Conservation (phyloP, 2,329 filamentous ascomycete genomes). For the Dothideomycetes sp. region DNA sequence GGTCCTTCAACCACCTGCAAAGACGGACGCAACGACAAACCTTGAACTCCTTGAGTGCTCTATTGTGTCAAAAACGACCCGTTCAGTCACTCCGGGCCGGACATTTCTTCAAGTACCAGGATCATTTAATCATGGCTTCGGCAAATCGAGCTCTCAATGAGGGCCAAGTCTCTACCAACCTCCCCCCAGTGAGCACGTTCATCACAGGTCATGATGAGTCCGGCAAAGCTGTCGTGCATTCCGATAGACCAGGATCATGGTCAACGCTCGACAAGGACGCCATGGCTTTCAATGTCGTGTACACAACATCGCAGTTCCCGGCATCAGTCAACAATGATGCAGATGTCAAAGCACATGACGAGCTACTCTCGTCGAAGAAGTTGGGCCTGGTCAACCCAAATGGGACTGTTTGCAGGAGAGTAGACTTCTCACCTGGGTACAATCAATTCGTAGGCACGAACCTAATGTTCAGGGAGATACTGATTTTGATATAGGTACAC, state of each 20-base stretch:
- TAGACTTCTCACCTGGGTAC: slow-evolving; percentile 24
- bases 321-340: slow-evolving; percentile 33
- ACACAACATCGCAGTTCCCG: slow-evolving; percentile 39
- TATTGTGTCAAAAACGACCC: too few species aligned
- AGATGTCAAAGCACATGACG: slow-evolving; percentile 37
- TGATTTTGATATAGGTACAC: too few species aligned
- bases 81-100: too few species aligned
- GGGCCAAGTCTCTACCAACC: slow-evolving; percentile 8
- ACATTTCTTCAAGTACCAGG: too few species aligned
- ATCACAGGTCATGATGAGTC: slow-evolving; percentile 21
- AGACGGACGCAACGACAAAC: too few species aligned
- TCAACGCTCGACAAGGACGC: slow-evolving; percentile 29
- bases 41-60: too few species aligned
- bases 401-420: slow-evolving; percentile 35
- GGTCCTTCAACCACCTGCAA: too few species aligned
- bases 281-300: slow-evolving; percentile 39
- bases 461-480: background rate
- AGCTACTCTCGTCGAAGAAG: slow-evolving; percentile 27
- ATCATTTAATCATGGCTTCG: background rate
- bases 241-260: slow-evolving; percentile 20
- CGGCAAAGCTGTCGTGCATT: slow-evolving; percentile 24
- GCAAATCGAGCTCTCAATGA: background rate
- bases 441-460: slow-evolving; percentile 14
- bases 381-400: slow-evolving; percentile 41
- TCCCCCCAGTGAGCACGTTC: slow-evolving; percentile 22